These are phyloP conservation scores for Salpingoeca rosetta DNA, from an alignment of 78 protist species.

Conservation along the genomic window DNA sequence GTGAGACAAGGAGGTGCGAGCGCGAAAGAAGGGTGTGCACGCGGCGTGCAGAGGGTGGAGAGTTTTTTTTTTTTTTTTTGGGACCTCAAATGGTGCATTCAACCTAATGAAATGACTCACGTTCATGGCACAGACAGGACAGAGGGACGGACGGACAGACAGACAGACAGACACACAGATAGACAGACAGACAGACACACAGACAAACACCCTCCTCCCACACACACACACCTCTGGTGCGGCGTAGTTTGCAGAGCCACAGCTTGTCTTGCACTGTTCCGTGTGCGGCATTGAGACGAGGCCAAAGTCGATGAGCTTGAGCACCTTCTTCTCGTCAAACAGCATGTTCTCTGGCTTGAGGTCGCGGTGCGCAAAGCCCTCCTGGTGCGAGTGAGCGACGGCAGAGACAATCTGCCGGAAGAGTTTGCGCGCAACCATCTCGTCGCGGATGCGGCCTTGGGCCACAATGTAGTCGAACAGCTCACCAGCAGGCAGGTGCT, in stretches of 20 bases:
- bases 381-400: conserved; percentile 52
- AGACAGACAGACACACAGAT: too few species aligned
- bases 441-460: conserved; percentile 3
- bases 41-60: too few species aligned
- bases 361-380: conserved; percentile 64
- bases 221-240: too few species aligned
- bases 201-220: too few species aligned
- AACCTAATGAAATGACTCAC: too few species aligned
- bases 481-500: conserved; percentile 45
- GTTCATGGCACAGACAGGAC: too few species aligned
- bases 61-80: too few species aligned
- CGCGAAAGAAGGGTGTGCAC: too few species aligned
- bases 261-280: not conserved
- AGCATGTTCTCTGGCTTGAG: conserved; percentile 73
- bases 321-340: conserved; percentile 44
- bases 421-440: conserved; percentile 49
- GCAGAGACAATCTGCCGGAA: conserved; percentile 56
- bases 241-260: conserved; percentile 28
- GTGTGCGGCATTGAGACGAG: conserved; percentile 13
- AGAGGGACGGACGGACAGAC: too few species aligned
- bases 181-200: too few species aligned
- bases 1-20: too few species aligned
- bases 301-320: conserved; percentile 78
- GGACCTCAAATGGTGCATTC: too few species aligned
- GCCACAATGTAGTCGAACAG: conserved; percentile 51